A percentile compares a stretch with the other conserved stretches of the same genome.
Evolutionary conservation across 371 early-diverging fungal species (phyloP).

Genomic region (Circinella umbellata): DNA sequence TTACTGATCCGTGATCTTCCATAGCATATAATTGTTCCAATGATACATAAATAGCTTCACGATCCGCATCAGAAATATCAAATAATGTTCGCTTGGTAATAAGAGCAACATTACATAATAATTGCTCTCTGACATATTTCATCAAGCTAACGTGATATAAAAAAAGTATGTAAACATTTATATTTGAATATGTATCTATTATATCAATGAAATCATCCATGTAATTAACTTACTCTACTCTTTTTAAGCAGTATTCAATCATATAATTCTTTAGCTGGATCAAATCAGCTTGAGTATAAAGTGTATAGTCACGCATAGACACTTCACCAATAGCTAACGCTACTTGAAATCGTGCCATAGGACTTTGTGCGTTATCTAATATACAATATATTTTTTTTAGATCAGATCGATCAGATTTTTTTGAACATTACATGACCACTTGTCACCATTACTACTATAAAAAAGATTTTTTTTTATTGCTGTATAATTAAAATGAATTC

Average conservation of each 20-base stretch:
- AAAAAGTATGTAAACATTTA: neutral
- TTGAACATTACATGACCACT: no score
- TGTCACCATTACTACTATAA: no score
- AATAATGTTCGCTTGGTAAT: slow-evolving; percentile 72
- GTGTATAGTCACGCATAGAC: slow-evolving; percentile 62
- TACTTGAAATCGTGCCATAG: slow-evolving; percentile 70
- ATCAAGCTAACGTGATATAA: slow-evolving; percentile 30
- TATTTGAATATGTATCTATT: neutral
- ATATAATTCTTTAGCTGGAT: slow-evolving; percentile 59
- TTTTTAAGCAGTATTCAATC: slow-evolving; percentile 60
- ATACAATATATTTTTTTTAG: neutral
- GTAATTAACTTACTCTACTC: slow-evolving; percentile 30
- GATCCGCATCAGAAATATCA: slow-evolving; percentile 58
- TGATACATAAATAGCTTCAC: slow-evolving; percentile 55
- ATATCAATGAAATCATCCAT: neutral
- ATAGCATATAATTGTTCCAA: slow-evolving; percentile 57
- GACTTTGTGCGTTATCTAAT: slow-evolving; percentile 55
- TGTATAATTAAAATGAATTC: no score
- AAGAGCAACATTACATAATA: slow-evolving; percentile 56
- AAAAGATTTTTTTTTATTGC: no score
- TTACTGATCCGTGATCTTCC: slow-evolving; percentile 49
- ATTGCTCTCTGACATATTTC: slow-evolving; percentile 53
- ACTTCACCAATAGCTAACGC: slow-evolving; percentile 62
- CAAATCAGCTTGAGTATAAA: slow-evolving; percentile 56
- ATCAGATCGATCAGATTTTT: neutral